Base-by-base conservation (phyloP, 2,329 filamentous ascomycete species). In the Penicillium sclerotiorum region DNA sequence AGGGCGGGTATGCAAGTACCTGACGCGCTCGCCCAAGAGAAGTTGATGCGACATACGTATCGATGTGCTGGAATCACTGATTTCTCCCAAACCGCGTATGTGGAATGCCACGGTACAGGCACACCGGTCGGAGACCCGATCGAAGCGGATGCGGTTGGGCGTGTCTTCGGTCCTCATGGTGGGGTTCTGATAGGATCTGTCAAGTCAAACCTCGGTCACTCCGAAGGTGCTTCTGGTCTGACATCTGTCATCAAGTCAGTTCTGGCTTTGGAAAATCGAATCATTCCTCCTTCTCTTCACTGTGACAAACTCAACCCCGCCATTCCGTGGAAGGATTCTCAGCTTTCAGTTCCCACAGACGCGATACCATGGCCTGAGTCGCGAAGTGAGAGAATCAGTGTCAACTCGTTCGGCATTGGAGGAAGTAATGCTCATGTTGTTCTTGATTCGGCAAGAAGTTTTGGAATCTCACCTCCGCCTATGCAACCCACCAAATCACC, bases 201-300 rank as follows among this genome's bases (percentile, higher is more conserved):
- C 25, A 74, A 76, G 50, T 60, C 69, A 3, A 72, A 73, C 36
- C 47, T 76, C 9, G 78, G 78, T 0, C 78, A 81, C 50, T 58
- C 61, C 0, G 78, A 79, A 55, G 71, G 67, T 0, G 74, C 76
- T 0, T 69, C 72, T 1, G 78, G 76, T 0, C 43, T 80, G 0
- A 65, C 67, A 0, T 65, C 65, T 0, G 21, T 81, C 1, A 68
- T 81, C 9, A 81, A 81, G 46, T 62, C 62, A 12, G 59, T 74
- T 1, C 42, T 79, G 12, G 68, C 69, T 0, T 49, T 78, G 1
- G 75, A 79, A 49, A 61, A 71, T 8, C 58, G 58, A 1, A 65
- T 55, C 2, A 59, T 61, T 30, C 57, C 56, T 0, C 55, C 57
- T 0, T 57, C 50, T 15, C 2, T 51, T 7, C 42, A 58, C 5